These are phyloP conservation scores for Trypanosoma theileri DNA, from an alignment of 208 protist genomes.

Conservation along the genomic window DNA sequence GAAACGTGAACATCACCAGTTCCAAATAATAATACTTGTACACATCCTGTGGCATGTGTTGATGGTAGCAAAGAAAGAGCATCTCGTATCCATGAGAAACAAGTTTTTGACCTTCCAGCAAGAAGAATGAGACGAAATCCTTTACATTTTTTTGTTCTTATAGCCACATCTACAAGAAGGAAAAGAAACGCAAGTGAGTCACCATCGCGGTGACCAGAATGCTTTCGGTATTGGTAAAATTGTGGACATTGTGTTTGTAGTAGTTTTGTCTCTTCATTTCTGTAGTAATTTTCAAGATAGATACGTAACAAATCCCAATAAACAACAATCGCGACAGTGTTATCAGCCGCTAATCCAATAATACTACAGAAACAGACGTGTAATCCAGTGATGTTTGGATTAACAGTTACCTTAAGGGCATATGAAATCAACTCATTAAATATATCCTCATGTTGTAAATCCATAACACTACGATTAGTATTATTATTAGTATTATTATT, in stretches of 20 bases:
- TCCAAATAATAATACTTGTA: slow-evolving; percentile 24
- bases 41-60: slow-evolving; percentile 19
- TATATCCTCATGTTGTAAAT: not conserved
- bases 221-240: slow-evolving; percentile 20
- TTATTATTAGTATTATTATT: not conserved
- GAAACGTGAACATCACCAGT: not conserved
- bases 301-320: slow-evolving; percentile 44
- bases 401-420: slow-evolving; percentile 11
- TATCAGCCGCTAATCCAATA: slow-evolving; percentile 30
- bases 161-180: slow-evolving; percentile 36
- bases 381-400: slow-evolving; percentile 10
- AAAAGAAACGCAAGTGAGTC: slow-evolving; percentile 41
- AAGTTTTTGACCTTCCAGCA: slow-evolving; percentile 23
- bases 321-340: slow-evolving; percentile 33
- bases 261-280: not conserved
- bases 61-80: slow-evolving; percentile 23
- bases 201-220: slow-evolving; percentile 6
- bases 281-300: slow-evolving; percentile 33
- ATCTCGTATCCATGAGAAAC: slow-evolving; percentile 17
- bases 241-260: slow-evolving; percentile 23
- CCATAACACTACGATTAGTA: not conserved
- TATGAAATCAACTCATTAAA: slow-evolving; percentile 21
- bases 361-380: slow-evolving; percentile 42
- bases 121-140: slow-evolving; percentile 44
- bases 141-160: slow-evolving; percentile 31